Conservation (phyloP, 2,329 filamentous ascomycete genomes). For the Colletotrichum neosansevieriae region DNA sequence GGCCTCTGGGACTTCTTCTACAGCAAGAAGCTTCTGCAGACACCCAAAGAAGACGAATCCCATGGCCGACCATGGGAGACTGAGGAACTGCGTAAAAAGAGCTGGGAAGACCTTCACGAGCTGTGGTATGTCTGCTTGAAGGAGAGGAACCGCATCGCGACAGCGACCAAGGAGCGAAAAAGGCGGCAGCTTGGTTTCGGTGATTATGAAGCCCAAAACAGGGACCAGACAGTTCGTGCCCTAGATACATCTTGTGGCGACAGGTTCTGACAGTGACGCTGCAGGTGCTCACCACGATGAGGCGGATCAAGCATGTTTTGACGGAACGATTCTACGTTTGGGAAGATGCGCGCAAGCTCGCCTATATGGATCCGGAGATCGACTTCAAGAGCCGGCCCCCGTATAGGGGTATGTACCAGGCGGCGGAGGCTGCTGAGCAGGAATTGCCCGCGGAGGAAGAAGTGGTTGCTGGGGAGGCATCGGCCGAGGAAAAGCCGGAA, state of each 20-base stretch:
- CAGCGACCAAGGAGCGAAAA: constrained; percentile 76
- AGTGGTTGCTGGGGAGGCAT: not conserved
- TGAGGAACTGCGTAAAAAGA: constrained; percentile 87
- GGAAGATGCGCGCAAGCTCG: constrained; percentile 78
- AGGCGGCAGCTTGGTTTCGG: constrained; percentile 80
- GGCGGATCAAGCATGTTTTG: constrained; percentile 84
- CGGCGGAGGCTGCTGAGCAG: constrained; percentile 15
- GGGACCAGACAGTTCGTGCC: constrained; percentile 74
- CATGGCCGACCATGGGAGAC: constrained; percentile 88
- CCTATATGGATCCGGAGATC: constrained; percentile 75
- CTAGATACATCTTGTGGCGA: not conserved
- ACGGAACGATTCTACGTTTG: constrained; percentile 92
- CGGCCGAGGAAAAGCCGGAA: constrained; percentile 22
- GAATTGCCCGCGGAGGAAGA: constrained; percentile 16
- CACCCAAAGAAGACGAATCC: constrained; percentile 76
- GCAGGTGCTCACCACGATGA: constrained; percentile 83
- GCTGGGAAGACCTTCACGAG: constrained; percentile 91
- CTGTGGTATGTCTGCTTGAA: constrained; percentile 96
- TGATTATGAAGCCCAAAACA: constrained; percentile 71
- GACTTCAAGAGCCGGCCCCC: constrained; percentile 61
- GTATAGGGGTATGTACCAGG: constrained; percentile 58
- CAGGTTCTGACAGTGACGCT: constrained; percentile 13
- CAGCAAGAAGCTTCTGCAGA: constrained; percentile 74
- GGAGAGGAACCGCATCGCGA: constrained; percentile 91
- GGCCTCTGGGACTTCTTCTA: constrained; percentile 95